Percentiles rank a stretch among this genome's conserved stretches.
Conservation (phyloP, 2,329 filamentous ascomycete genomes). For the Sporothrix pseudoabietina region DNA sequence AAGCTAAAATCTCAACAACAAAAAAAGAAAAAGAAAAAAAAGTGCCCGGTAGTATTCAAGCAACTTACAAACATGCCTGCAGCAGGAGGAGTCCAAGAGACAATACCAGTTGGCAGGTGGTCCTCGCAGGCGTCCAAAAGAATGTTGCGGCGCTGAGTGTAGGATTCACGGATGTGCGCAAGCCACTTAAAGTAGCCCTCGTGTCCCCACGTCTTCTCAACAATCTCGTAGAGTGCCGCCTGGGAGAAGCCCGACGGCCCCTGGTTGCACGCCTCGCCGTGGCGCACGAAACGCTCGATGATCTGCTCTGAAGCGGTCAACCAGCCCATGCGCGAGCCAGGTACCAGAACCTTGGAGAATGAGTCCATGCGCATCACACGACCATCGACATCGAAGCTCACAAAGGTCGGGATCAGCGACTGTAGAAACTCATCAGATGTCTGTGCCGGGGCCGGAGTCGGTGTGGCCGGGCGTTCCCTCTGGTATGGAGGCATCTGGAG, state of each 20-base stretch:
- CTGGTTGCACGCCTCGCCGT: conserved; percentile 82
- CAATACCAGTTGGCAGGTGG: conserved; percentile 71
- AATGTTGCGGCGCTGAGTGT: conserved; percentile 75
- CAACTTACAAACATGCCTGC: conserved; percentile 91
- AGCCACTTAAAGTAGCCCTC: conserved; percentile 88
- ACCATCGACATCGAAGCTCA: conserved; percentile 82
- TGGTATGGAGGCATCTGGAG: conserved; percentile 82
- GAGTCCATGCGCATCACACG: conserved; percentile 89
- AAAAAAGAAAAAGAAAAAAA: conserved; percentile 16
- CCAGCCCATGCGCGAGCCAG: conserved; percentile 83
- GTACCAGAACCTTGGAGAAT: conserved; percentile 87
- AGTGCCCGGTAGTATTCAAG: neutral
- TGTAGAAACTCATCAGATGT: conserved; percentile 67
- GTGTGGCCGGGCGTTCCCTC: conserved; percentile 50
- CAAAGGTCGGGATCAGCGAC: conserved; percentile 70
- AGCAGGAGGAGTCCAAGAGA: conserved; percentile 75
- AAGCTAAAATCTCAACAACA: neutral
- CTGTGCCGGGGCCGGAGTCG: conserved; percentile 3
- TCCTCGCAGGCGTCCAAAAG: conserved; percentile 79
- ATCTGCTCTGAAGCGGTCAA: conserved; percentile 85
- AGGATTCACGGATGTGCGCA: conserved; percentile 76
- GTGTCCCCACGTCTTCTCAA: conserved; percentile 88
- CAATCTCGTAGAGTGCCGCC: conserved; percentile 79
- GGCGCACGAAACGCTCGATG: conserved; percentile 76
- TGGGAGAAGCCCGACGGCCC: conserved; percentile 85